Conservation (phyloP, 139 green algal species). For the Ostreobium quekettii region DNA sequence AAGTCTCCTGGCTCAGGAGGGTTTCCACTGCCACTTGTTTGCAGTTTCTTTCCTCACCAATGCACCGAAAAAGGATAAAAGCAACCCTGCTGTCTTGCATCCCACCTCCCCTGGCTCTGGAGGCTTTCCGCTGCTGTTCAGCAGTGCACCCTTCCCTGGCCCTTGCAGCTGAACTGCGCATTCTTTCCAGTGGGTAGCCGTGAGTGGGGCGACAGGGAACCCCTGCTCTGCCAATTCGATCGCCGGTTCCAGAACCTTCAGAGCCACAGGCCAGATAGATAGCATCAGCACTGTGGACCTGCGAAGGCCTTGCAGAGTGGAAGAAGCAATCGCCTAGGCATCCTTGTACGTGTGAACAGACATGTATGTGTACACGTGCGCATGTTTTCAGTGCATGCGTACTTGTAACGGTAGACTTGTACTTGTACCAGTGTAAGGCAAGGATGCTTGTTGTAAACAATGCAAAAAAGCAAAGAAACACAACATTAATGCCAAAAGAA, state of each 20-base stretch:
- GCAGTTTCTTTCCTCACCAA: too few species aligned
- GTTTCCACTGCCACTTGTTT: too few species aligned
- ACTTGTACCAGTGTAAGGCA: too few species aligned
- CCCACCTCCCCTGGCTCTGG: neutral
- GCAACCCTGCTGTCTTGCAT: neutral
- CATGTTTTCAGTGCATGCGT: too few species aligned
- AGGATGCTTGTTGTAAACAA: too few species aligned
- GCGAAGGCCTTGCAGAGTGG: too few species aligned
- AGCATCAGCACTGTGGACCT: constrained; percentile 9
- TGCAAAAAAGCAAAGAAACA: neutral
- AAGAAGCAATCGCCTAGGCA: too few species aligned
- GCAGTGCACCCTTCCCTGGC: neutral
- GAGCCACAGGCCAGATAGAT: neutral
- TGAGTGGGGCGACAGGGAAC: constrained; percentile 50
- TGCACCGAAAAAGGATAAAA: constrained; percentile 5
- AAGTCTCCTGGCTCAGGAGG: neutral
- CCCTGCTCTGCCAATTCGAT: constrained; percentile 57
- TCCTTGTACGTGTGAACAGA: too few species aligned
- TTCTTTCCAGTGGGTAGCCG: constrained; percentile 36
- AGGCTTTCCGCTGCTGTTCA: neutral
- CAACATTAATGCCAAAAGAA: neutral
- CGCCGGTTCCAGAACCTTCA: constrained; percentile 50
- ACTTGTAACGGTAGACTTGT: too few species aligned
- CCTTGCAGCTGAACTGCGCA: neutral
- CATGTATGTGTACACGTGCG: too few species aligned